phyloP scores from a whole-genome alignment of 257 asterid genomes.

The Solanum chilense region DNA sequence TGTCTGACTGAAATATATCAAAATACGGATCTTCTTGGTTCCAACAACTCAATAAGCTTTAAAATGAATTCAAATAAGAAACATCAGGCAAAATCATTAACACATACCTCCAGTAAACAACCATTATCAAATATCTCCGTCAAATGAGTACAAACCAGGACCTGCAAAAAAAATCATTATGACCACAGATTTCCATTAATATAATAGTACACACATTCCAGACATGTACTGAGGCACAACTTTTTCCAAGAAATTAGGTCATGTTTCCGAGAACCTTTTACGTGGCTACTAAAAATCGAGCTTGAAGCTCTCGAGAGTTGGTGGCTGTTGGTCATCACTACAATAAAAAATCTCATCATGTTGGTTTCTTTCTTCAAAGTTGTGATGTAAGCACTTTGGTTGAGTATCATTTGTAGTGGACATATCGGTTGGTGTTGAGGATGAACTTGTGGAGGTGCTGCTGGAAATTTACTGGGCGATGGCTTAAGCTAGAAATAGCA shows the following conservation, averaged over 20 bases:
- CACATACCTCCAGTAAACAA: conserved; percentile 56
- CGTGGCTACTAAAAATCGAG: background rate
- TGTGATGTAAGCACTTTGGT: background rate
- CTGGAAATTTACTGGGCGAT: background rate
- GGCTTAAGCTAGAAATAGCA: background rate
- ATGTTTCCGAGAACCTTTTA: background rate
- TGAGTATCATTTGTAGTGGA: background rate
- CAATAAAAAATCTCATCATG: background rate
- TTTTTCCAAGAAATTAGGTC: background rate
- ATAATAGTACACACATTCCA: background rate
- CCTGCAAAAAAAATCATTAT: conserved; percentile 33
- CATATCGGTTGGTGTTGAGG: background rate
- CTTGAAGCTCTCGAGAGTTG: background rate
- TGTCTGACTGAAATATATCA: conserved; percentile 48
- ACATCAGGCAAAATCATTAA: background rate
- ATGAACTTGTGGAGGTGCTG: background rate
- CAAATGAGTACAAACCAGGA: conserved; percentile 85
- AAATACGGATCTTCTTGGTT: background rate
- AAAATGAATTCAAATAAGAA: conserved; percentile 3
- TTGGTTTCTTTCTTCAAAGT: background rate
- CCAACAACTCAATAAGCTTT: conserved; percentile 7
- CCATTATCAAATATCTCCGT: conserved; percentile 77
- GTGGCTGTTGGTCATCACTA: background rate
- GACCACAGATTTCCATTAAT: background rate
- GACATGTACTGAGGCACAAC: background rate